These are phyloP conservation scores for Candida dendrica DNA, from an alignment of 805 yeast species.

Conservation along the genomic window DNA sequence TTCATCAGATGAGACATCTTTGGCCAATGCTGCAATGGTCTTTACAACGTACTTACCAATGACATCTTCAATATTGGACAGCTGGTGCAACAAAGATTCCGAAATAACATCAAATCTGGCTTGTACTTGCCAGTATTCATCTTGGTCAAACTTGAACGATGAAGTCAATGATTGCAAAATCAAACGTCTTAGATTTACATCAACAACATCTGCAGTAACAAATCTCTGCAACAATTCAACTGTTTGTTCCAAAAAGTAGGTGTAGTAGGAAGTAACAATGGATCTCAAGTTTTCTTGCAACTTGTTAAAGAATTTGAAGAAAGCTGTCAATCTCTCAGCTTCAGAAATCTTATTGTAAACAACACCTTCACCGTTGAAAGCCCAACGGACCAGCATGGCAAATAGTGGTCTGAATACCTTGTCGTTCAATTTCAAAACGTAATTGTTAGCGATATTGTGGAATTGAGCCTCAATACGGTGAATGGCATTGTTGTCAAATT, in stretches of 20 bases:
- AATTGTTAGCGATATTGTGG: constrained; percentile 63
- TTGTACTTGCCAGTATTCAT: constrained; percentile 90
- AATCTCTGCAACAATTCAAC: constrained; percentile 46
- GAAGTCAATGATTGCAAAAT: constrained; percentile 66
- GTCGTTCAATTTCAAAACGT: constrained; percentile 88
- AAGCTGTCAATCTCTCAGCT: constrained; percentile 56
- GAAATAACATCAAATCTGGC: constrained; percentile 74
- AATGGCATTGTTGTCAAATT: constrained; percentile 64
- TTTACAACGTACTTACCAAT: constrained; percentile 79
- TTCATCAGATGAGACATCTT: constrained; percentile 59
- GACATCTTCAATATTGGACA: constrained; percentile 58
- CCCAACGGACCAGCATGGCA: constrained; percentile 85
- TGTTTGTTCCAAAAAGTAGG: constrained; percentile 77
- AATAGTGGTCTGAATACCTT: constrained; percentile 89
- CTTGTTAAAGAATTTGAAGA: constrained; percentile 80
- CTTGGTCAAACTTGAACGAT: constrained; percentile 84
- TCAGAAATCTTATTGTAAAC: constrained; percentile 37
- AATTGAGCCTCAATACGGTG: constrained; percentile 75
- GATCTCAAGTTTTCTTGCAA: constrained; percentile 79
- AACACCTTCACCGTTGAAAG: constrained; percentile 75
- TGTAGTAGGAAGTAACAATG: constrained; percentile 81
- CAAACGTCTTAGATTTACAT: constrained; percentile 61
- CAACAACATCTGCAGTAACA: constrained; percentile 32
- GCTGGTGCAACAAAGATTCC: constrained; percentile 56
- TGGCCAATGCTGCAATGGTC: constrained; percentile 70